A percentile compares a stretch with the other conserved stretches of the same genome.
Conservation (phyloP, 2,329 filamentous ascomycete species). For the Penicillium sp. region DNA sequence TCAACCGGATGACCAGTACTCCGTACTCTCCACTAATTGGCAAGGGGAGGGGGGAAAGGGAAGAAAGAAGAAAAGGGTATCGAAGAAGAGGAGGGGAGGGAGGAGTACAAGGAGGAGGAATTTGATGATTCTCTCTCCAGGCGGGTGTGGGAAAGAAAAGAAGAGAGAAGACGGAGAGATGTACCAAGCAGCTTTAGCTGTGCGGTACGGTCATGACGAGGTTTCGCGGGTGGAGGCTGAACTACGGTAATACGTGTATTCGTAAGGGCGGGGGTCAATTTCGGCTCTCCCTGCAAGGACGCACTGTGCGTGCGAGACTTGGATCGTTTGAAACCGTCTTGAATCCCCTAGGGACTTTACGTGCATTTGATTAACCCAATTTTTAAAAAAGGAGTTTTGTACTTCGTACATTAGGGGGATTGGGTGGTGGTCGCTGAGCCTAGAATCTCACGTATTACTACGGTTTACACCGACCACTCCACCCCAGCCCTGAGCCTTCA, state of each 20-base stretch:
- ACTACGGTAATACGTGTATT: constrained; percentile 2
- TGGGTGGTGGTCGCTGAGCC: not conserved
- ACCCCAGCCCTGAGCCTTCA: constrained; percentile 5
- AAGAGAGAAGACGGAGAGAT: constrained; percentile 30
- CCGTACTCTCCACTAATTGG: constrained; percentile 42
- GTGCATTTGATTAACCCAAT: not conserved
- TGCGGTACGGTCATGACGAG: constrained; percentile 25
- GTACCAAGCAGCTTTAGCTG: constrained; percentile 24
- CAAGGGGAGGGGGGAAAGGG: constrained; percentile 23
- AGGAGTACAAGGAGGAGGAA: constrained; percentile 38
- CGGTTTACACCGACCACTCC: constrained; percentile 14
- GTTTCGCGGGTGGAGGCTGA: constrained; percentile 26
- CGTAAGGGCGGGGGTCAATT: constrained; percentile 15
- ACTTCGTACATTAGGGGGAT: not conserved
- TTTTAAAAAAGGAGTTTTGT: not conserved
- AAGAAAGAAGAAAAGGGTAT: constrained; percentile 34
- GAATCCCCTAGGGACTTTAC: not conserved
- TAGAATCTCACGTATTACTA: constrained; percentile 4
- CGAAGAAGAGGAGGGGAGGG: constrained; percentile 34
- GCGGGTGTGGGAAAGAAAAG: constrained; percentile 42
- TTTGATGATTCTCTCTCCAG: constrained; percentile 42
- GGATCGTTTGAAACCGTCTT: constrained; percentile 8
- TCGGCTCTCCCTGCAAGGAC: constrained; percentile 14
- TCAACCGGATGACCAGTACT: constrained; percentile 36
- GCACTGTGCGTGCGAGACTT: constrained; percentile 3